A percentile compares a stretch with the other conserved stretches of the same genome.
These are phyloP conservation scores for Lodderomyces orthopsilosis DNA, from an alignment of 1,139 yeast species.

Conservation along the genomic window DNA sequence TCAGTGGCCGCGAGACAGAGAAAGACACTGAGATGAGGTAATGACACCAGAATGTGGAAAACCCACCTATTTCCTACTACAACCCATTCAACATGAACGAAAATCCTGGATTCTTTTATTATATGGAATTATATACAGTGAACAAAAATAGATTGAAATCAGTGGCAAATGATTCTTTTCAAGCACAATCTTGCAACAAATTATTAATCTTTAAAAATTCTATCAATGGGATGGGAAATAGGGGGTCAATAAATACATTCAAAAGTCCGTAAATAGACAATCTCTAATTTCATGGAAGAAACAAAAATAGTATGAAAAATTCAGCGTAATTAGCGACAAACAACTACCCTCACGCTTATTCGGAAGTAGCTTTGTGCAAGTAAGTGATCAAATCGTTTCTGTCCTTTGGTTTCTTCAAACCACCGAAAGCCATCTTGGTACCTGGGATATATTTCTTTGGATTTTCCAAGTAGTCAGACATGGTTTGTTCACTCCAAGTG, in stretches of 20 bases:
- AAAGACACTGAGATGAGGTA: no score
- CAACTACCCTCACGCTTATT: conserved; percentile 32
- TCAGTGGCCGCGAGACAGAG: no score
- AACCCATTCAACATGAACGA: no score
- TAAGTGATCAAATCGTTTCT: conserved; percentile 95
- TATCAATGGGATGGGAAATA: not conserved
- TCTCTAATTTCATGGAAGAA: not conserved
- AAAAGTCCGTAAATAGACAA: not conserved
- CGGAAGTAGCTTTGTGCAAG: conserved; percentile 67
- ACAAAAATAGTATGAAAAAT: not conserved
- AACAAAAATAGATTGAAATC: not conserved
- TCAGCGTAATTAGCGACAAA: no score
- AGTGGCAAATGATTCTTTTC: not conserved
- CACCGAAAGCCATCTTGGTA: conserved; percentile 99
- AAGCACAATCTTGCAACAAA: no score
- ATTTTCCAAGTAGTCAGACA: conserved; percentile 95
- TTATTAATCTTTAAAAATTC: not conserved
- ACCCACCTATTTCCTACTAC: no score
- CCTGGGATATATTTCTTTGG: conserved; percentile 99
- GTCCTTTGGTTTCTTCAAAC: conserved; percentile 98
- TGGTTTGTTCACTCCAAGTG: conserved; percentile 79
- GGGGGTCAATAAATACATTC: conserved; percentile 1
- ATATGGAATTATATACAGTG: conserved; percentile 1
- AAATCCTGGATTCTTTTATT: not conserved
- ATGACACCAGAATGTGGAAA: no score